Conservation (phyloP, 2,329 filamentous ascomycete species). For the Aspergillus quadricinctus region DNA sequence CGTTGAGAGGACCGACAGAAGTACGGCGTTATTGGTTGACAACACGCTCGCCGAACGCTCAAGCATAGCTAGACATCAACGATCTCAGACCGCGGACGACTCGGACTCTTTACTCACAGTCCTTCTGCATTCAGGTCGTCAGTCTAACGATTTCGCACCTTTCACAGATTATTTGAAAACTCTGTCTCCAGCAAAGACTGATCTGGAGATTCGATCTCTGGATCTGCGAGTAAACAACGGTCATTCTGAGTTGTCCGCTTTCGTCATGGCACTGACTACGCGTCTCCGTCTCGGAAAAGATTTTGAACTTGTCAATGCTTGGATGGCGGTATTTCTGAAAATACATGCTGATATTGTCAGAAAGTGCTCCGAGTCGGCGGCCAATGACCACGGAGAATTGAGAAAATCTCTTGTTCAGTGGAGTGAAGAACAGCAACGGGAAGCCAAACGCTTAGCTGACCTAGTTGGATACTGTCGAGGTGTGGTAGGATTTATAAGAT, state of each 20-base stretch:
- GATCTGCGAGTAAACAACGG: constrained; percentile 40
- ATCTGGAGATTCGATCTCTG: constrained; percentile 85
- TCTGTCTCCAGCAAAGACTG: constrained; percentile 77
- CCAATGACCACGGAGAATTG: constrained; percentile 44
- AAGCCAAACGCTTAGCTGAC: constrained; percentile 65
- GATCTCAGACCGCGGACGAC: constrained; percentile 33
- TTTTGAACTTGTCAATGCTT: constrained; percentile 91
- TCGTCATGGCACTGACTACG: constrained; percentile 74
- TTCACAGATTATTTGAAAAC: constrained; percentile 77
- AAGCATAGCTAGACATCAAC: constrained; percentile 65
- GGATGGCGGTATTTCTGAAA: constrained; percentile 92
- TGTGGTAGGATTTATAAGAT: constrained; percentile 76
- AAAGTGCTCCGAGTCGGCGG: constrained; percentile 42
- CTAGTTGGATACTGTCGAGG: constrained; percentile 85
- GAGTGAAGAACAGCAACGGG: constrained; percentile 67
- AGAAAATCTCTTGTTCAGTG: constrained; percentile 62
- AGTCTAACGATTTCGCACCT: constrained; percentile 57
- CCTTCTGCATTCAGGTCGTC: constrained; percentile 44
- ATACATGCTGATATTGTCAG: constrained; percentile 65
- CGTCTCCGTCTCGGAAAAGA: constrained; percentile 67
- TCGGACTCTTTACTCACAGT: constrained; percentile 42
- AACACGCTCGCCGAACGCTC: constrained; percentile 51
- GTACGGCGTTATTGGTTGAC: constrained; percentile 26
- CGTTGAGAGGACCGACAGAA: constrained; percentile 25
- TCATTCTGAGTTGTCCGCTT: constrained; percentile 69